Evolutionary conservation across 1,284 basidiomycete species (phyloP).

Genomic region (Volvariella surrecta): DNA sequence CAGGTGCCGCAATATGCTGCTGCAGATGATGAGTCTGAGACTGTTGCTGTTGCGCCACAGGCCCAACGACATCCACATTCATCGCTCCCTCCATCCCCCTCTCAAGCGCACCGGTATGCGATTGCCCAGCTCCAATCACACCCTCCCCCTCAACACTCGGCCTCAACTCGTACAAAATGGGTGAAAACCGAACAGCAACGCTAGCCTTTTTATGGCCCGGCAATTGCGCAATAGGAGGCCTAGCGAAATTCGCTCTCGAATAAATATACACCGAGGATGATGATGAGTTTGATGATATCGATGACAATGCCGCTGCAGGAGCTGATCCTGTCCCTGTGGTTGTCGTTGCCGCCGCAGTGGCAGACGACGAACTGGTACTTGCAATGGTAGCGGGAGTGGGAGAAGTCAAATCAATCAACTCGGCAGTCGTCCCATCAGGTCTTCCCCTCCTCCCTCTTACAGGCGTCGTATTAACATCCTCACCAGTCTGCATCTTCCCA

Average conservation of each 20-base stretch:
- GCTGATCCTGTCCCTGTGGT: background rate
- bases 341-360: too few species aligned
- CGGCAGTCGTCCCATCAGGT: constrained; percentile 23
- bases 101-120: constrained; percentile 29
- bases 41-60: constrained; percentile 15
- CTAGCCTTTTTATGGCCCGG: constrained; percentile 96
- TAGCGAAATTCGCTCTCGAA: constrained; percentile 86
- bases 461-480: constrained; percentile 26
- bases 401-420: constrained; percentile 15
- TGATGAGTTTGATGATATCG: constrained; percentile 15
- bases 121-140: background rate
- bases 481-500: constrained; percentile 3
- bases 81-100: constrained; percentile 63
- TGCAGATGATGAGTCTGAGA: constrained; percentile 24
- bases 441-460: constrained; percentile 46
- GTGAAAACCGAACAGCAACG: constrained; percentile 90
- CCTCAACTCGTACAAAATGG: constrained; percentile 86
- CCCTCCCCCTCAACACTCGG: constrained; percentile 38
- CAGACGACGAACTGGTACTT: background rate
- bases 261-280: constrained; percentile 88
- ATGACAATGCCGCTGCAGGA: constrained; percentile 9
- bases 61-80: constrained; percentile 51
- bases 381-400: constrained; percentile 11
- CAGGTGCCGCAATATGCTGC: constrained; percentile 29
- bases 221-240: constrained; percentile 87